phyloP scores from a whole-genome alignment of 306 rosid species.

The Rosa lucieae region DNA sequence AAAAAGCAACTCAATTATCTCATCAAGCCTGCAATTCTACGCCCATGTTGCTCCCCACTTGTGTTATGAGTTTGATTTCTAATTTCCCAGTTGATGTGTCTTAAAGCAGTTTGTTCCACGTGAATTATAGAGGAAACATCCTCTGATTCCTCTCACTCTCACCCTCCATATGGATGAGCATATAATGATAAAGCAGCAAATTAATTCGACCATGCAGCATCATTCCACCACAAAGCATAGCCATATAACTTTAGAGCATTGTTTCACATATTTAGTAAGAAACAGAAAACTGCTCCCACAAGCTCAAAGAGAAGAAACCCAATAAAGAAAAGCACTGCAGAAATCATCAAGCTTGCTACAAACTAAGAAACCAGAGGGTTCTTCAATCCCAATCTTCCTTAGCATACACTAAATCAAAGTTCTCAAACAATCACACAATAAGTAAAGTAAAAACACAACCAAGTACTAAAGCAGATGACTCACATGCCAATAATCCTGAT shows the following conservation, averaged over 20 bases:
- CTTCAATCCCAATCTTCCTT: not conserved
- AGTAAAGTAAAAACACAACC: not conserved
- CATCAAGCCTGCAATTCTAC: not conserved
- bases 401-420: not conserved
- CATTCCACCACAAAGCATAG: not conserved
- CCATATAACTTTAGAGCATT: not conserved
- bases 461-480: constrained; percentile 33
- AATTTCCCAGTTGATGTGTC: not conserved
- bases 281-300: not conserved
- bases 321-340: not conserved
- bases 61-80: not conserved
- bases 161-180: not conserved
- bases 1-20: not conserved
- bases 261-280: not conserved
- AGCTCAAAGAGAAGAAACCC: not conserved
- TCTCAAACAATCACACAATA: not conserved
- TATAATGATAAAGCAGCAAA: not conserved
- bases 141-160: not conserved
- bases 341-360: not conserved
- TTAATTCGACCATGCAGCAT: not conserved
- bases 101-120: not conserved
- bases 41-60: not conserved
- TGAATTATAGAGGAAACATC: not conserved
- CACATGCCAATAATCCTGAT: constrained; percentile 93
- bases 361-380: too few relatives aligned